Evolutionary conservation across 73 alveolate genomes (phyloP).

Genomic region (Paramecium caudatum): DNA sequence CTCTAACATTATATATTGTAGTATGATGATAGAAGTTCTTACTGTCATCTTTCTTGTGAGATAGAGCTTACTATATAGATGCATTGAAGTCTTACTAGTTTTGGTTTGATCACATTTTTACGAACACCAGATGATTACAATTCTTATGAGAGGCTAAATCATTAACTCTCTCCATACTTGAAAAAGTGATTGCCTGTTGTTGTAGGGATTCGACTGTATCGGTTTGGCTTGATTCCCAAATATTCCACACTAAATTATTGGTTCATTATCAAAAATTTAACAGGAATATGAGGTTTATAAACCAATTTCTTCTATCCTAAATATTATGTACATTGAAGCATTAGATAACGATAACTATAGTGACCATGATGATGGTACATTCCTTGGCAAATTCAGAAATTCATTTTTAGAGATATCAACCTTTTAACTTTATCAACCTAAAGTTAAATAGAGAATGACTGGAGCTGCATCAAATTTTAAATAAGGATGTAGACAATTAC

Average conservation of each 20-base stretch:
- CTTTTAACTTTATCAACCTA: background rate
- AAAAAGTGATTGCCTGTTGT: constrained; percentile 38
- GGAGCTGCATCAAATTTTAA: constrained; percentile 36
- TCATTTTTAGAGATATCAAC: background rate
- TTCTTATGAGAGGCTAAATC: constrained; percentile 38
- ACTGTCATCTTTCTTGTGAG: constrained; percentile 12
- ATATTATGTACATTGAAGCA: background rate
- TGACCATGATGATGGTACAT: constrained; percentile 19
- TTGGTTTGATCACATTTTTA: background rate
- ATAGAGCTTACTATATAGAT: background rate
- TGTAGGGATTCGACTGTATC: background rate
- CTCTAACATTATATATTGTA: background rate
- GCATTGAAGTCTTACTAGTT: background rate
- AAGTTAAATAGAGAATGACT: background rate
- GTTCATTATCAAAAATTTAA: background rate
- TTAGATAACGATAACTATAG: constrained; percentile 14
- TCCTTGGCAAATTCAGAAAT: background rate
- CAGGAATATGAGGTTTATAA: too few relatives aligned
- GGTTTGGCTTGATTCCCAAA: constrained; percentile 11
- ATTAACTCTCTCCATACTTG: constrained; percentile 29
- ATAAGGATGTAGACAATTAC: constrained; percentile 16
- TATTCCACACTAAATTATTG: constrained; percentile 45
- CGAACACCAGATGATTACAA: background rate
- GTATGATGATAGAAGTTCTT: constrained; percentile 54
- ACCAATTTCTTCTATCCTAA: too few relatives aligned